Base-by-base conservation (phyloP, 768 basidiomycete species). In the Mycena venus region DNA sequence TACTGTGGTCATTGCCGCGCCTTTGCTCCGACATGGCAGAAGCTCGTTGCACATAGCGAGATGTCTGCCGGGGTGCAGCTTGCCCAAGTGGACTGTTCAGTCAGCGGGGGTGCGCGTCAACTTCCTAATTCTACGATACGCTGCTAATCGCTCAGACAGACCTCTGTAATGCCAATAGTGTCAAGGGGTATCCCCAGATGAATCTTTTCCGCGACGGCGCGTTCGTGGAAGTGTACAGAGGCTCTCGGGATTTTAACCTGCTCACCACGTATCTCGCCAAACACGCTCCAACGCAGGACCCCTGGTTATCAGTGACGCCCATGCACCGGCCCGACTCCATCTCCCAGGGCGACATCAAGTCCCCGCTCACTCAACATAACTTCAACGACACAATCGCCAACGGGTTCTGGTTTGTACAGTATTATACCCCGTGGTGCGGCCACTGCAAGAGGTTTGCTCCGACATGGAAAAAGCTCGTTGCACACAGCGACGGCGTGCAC, bases 361-460 rank as follows among this genome's bases (percentile, higher is more conserved):
- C 76, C 8, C 15, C 75, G 58, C 25, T 77, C 38, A 49, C 77
- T 21, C 11, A 82, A 84, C 1, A 90, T 91, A 75, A 76, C 83
- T 12, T 64, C 75, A 23, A 83, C 85, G 1, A n/a, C n/a, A n/a
- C n/a, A n/a, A 81, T 89, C 12, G 76, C 80, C 2, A 74, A 85
- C 68, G 86, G 87, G 58, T 82, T 90, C 65, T 82, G 88, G 51
- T 85, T 94, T 84, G 84, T 87, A 80, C 84, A 88, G 76, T 99
- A 95, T 86, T 99, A n/a, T n/a, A n/a, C n/a, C n/a, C n/a, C n/a
- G n/a, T n/a, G n/a, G n/a, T n/a, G n/a, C n/a, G n/a, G n/a, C 9
- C 97, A 99, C 84, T 99, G 98, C 89, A 97, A 98, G 86, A 95
- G 95, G 80, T 88, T 99, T 3, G 95, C 95, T 0, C 96, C 92